Evolutionary conservation across 2,329 filamentous ascomycete species (phyloP).

Genomic region (Amylocarpus encephaloides): DNA sequence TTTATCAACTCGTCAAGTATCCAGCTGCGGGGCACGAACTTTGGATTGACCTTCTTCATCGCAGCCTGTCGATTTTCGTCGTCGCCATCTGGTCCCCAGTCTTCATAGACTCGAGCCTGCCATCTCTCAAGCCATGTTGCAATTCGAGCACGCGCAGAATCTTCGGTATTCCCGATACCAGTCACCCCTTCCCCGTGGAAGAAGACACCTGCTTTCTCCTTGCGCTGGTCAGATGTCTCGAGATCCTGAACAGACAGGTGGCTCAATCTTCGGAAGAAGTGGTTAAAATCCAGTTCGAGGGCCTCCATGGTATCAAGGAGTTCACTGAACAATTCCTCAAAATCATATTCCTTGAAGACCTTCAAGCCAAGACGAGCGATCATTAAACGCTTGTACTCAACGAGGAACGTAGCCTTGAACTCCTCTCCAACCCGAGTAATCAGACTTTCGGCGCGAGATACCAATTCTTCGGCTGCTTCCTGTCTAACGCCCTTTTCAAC

Average conservation of each 20-base stretch:
- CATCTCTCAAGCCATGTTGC: slow-evolving; percentile 78
- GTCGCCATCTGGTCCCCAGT: slow-evolving; percentile 57
- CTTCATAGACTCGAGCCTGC: slow-evolving; percentile 63
- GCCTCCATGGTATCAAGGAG: slow-evolving; percentile 75
- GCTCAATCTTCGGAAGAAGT: slow-evolving; percentile 81
- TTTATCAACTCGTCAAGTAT: slow-evolving; percentile 89
- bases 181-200: slow-evolving; percentile 71
- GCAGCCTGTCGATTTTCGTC: slow-evolving; percentile 59
- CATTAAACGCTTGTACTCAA: slow-evolving; percentile 88
- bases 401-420: slow-evolving; percentile 78
- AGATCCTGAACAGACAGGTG: slow-evolving; percentile 56
- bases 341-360: slow-evolving; percentile 63
- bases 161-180: slow-evolving; percentile 50
- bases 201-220: slow-evolving; percentile 63
- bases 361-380: slow-evolving; percentile 70
- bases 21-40: slow-evolving; percentile 87
- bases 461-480: slow-evolving; percentile 61
- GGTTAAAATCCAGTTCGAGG: slow-evolving; percentile 85
- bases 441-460: slow-evolving; percentile 73
- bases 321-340: slow-evolving; percentile 74
- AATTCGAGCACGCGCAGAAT: slow-evolving; percentile 59
- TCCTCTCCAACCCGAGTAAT: slow-evolving; percentile 80
- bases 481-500: slow-evolving; percentile 64
- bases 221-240: slow-evolving; percentile 56
- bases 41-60: slow-evolving; percentile 89